Conservation (phyloP, 306 rosid species). For the Hippophae tibetana region DNA sequence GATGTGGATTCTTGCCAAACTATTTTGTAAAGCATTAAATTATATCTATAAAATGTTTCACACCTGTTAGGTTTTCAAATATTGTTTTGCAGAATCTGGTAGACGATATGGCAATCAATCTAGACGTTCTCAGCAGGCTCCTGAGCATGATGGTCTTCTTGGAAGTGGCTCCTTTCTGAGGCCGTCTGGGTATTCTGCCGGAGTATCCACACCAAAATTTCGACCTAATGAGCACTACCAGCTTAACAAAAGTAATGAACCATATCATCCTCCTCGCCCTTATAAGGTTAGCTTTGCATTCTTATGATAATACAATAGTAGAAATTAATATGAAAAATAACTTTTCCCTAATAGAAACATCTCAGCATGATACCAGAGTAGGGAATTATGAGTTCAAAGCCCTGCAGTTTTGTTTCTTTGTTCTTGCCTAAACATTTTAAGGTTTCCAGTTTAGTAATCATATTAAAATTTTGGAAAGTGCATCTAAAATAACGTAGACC, state of each 20-base stretch:
- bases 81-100: slow-evolving; percentile 54
- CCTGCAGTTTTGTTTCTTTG: too few species aligned
- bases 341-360: background rate
- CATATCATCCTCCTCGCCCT: slow-evolving; percentile 92
- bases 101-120: slow-evolving; percentile 58
- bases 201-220: slow-evolving; percentile 49
- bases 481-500: too few species aligned
- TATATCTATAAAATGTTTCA: slow-evolving; percentile 5
- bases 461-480: too few species aligned
- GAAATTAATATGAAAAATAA: background rate
- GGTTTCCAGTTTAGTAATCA: too few species aligned
- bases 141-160: slow-evolving; percentile 97
- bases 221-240: slow-evolving; percentile 49
- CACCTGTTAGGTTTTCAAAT: slow-evolving; percentile 16
- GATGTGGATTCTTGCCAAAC: slow-evolving; percentile 4
- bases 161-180: slow-evolving; percentile 98
- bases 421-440: too few species aligned
- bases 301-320: slow-evolving; percentile 4
- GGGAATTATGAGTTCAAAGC: too few species aligned
- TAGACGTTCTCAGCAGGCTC: slow-evolving; percentile 67
- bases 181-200: slow-evolving; percentile 68
- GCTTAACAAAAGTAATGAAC: slow-evolving; percentile 60
- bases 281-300: slow-evolving; percentile 49
- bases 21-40: slow-evolving; percentile 15
- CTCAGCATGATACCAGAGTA: too few species aligned